These are phyloP conservation scores for Colletotrichum spinosum DNA, from an alignment of 2,329 filamentous ascomycete species.

Conservation along the genomic window DNA sequence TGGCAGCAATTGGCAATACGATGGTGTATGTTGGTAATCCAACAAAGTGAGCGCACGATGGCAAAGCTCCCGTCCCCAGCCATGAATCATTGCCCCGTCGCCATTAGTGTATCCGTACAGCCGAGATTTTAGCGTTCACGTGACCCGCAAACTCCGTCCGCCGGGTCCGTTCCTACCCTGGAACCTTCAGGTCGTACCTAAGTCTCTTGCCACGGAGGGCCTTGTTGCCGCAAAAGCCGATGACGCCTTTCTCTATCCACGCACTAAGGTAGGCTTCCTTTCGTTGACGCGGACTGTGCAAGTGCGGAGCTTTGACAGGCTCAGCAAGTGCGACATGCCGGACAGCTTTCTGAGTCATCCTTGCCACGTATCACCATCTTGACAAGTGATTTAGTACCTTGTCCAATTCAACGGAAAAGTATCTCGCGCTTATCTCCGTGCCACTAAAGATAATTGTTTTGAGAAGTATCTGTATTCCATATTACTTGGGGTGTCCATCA, in stretches of 20 bases:
- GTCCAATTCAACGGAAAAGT: no score
- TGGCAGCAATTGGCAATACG: constrained; percentile 18
- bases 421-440: no score
- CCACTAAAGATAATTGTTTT: no score
- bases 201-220: constrained; percentile 8
- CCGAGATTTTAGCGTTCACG: constrained; percentile 34
- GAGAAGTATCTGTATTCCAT: neutral
- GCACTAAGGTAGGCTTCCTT: constrained; percentile 3
- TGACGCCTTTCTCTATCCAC: constrained; percentile 9
- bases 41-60: constrained; percentile 31
- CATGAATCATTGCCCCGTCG: neutral
- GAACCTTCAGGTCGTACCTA: neutral
- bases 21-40: constrained; percentile 26
- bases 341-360: neutral
- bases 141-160: constrained; percentile 28
- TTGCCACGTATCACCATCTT: neutral
- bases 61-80: constrained; percentile 14
- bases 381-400: neutral
- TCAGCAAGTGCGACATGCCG: neutral
- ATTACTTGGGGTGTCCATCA: neutral
- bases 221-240: constrained; percentile 33
- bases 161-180: neutral
- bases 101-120: constrained; percentile 26
- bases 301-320: neutral
- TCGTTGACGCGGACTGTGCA: constrained; percentile 5